A percentile compares a stretch with the other conserved stretches of the same genome.
Evolutionary conservation across 768 basidiomycete species (phyloP).

Genomic region (Trichaptum fuscoviolaceum): DNA sequence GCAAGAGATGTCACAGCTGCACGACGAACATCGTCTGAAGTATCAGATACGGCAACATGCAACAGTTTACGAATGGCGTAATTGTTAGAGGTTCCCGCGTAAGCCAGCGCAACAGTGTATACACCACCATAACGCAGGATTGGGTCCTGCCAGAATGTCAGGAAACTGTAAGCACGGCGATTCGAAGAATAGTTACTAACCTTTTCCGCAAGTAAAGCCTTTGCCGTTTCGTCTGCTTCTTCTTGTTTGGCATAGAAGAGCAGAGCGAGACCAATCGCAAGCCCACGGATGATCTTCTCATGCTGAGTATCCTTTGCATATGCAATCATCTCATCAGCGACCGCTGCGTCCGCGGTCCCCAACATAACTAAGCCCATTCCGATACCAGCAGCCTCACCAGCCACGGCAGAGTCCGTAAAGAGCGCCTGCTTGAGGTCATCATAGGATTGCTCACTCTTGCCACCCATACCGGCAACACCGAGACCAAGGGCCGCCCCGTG

Average conservation of each 20-base stretch:
- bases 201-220: conserved; percentile 77
- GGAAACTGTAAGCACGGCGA: conserved; percentile 6
- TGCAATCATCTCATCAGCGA: conserved; percentile 89
- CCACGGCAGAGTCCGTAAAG: conserved; percentile 92
- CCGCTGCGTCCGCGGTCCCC: conserved; percentile 77
- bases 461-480: conserved; percentile 95
- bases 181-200: conserved; percentile 32
- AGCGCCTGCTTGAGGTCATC: conserved; percentile 86
- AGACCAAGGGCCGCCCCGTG: conserved; percentile 96
- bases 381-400: conserved; percentile 93
- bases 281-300: conserved; percentile 97
- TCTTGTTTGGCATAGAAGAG: conserved; percentile 92
- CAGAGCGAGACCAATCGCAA: conserved; percentile 90
- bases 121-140: conserved; percentile 97
- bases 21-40: conserved; percentile 93
- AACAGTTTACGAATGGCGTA: conserved; percentile 85
- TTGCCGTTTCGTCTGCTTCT: conserved; percentile 82
- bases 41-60: conserved; percentile 97
- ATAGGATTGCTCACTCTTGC: conserved; percentile 82
- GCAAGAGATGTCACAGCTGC: conserved; percentile 95
- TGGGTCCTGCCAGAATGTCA: conserved; percentile 60
- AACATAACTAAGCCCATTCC: conserved; percentile 99
- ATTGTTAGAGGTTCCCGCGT: conserved; percentile 95
- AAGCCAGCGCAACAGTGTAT: conserved; percentile 93
- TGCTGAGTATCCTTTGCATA: conserved; percentile 98